These are phyloP conservation scores for Ligustrum vulgare DNA, from an alignment of 257 asterid species.

Conservation along the genomic window DNA sequence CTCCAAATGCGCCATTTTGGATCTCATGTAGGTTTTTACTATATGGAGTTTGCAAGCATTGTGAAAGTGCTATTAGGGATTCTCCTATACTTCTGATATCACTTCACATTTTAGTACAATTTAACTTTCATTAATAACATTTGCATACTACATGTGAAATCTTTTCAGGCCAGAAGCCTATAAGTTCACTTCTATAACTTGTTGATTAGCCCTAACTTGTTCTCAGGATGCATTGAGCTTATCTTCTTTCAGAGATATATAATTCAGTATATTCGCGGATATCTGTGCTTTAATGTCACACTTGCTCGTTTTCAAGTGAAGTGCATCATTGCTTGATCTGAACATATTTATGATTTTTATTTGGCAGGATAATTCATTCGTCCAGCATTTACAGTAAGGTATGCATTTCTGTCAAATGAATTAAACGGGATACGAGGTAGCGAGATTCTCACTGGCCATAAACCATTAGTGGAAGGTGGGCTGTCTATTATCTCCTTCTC, in stretches of 20 bases:
- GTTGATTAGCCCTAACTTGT: neutral
- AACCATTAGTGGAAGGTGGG: neutral
- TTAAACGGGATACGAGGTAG: neutral
- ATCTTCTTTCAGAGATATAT: neutral
- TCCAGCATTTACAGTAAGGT: slow-evolving; percentile 9
- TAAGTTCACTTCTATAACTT: slow-evolving; percentile 2
- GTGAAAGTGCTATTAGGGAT: neutral
- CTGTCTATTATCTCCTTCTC: neutral
- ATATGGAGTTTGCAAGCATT: neutral
- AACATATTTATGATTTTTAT: slow-evolving; percentile 2
- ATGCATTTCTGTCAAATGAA: neutral
- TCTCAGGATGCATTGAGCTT: neutral
- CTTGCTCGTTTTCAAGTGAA: no score
- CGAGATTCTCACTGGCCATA: neutral
- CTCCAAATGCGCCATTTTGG: neutral
- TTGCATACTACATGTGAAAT: neutral
- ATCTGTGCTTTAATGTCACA: neutral
- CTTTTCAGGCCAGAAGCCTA: neutral
- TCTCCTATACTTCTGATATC: neutral
- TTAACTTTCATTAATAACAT: neutral
- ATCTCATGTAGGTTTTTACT: neutral
- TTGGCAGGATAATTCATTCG: slow-evolving; percentile 19
- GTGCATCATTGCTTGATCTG: neutral
- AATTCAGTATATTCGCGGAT: neutral
- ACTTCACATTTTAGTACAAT: neutral